Base-by-base conservation (phyloP, 805 yeast genomes). In the Metschnikowia chrysomelidarum region DNA sequence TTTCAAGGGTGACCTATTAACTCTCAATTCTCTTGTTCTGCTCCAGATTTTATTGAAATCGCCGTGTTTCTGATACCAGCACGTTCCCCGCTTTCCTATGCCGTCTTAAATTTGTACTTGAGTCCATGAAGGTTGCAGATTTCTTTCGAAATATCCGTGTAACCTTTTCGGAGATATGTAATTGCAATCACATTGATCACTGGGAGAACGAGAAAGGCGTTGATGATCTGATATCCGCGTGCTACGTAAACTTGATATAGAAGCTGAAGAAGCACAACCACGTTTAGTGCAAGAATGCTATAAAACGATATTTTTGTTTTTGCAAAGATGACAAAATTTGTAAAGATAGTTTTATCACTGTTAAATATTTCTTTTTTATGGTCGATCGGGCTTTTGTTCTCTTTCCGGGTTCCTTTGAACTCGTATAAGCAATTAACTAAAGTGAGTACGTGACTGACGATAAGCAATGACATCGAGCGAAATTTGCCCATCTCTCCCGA, bases 31-130 rank as follows among this genome's bases (percentile, higher is more conserved):
- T n/a, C n/a, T n/a, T n/a, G n/a, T n/a, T n/a, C n/a, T n/a, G n/a
- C n/a, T n/a, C n/a, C n/a, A n/a, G n/a, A n/a, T n/a, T n/a, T n/a
- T n/a, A n/a, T n/a, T n/a, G n/a, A n/a, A n/a, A n/a, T n/a, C n/a
- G n/a, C n/a, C n/a, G n/a, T n/a, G n/a, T n/a, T n/a, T n/a, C n/a
- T n/a, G n/a, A n/a, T n/a, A n/a, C n/a, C n/a, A n/a, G n/a, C n/a
- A n/a, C n/a, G n/a, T n/a, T n/a, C n/a, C n/a, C n/a, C n/a, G n/a
- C n/a, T n/a, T n/a, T n/a, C n/a, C n/a, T n/a, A 54, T 3, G 49
- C 57, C 19, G 39, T 45, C 34, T 55, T 55, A 43, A 35, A 55
- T 40, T 55, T 53, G 32, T 55, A 55, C 34, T 41, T 41, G 24
- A 51, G 32, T 9, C 34, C 39, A 27, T 40, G 39, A 24, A 55